Conservation (phyloP, 1,139 yeast species). For the Petasospora fabianii region DNA sequence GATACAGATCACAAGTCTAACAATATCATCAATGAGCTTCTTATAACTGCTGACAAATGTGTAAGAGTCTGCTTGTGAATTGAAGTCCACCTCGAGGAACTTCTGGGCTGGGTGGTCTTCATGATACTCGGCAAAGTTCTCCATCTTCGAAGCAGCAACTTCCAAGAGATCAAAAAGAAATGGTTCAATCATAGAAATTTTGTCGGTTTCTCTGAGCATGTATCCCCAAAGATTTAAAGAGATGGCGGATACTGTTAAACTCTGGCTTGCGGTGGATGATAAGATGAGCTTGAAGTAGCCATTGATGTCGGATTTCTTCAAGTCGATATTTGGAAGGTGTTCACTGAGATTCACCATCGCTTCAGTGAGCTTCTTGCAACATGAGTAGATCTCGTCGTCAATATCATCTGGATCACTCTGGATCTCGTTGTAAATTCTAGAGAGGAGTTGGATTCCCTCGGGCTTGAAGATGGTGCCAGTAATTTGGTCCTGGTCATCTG, state of each 20-base stretch:
- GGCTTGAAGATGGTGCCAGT: constrained; percentile 75
- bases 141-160: constrained; percentile 71
- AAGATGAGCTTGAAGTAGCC: constrained; percentile 72
- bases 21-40: constrained; percentile 85
- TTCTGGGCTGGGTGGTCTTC: constrained; percentile 62
- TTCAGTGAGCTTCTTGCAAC: constrained; percentile 86
- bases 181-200: constrained; percentile 43
- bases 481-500: constrained; percentile 73
- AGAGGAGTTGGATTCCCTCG: constrained; percentile 66
- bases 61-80: constrained; percentile 75
- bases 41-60: constrained; percentile 78
- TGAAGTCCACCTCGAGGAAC: constrained; percentile 80
- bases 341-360: constrained; percentile 88
- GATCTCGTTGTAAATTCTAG: constrained; percentile 60
- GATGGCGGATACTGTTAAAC: constrained; percentile 85
- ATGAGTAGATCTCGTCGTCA: constrained; percentile 74
- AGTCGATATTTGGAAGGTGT: constrained; percentile 33
- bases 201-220: constrained; percentile 74
- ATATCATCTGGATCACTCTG: constrained; percentile 68
- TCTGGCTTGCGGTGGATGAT: constrained; percentile 77
- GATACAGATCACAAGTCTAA: constrained; percentile 82
- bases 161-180: constrained; percentile 68
- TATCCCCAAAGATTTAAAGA: constrained; percentile 95
- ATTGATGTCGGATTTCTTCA: constrained; percentile 29
- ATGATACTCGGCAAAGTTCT: constrained; percentile 67